These are phyloP conservation scores for Porcisia deanei DNA, from an alignment of 208 protist genomes.

Conservation along the genomic window DNA sequence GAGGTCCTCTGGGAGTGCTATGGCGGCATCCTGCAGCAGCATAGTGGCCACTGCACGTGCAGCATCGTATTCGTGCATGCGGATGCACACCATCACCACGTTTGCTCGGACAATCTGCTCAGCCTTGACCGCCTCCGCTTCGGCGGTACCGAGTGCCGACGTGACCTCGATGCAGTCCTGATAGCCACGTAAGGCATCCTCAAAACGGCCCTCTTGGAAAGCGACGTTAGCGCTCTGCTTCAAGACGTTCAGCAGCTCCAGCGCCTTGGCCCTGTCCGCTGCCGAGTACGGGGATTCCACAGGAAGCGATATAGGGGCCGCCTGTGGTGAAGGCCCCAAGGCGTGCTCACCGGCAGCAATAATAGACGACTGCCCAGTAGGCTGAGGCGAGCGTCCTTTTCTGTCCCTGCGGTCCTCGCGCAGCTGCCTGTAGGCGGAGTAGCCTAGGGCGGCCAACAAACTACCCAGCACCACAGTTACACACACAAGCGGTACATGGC, in stretches of 20 bases:
- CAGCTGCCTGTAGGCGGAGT: slow-evolving; percentile 14
- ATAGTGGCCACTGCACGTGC: slow-evolving; percentile 73
- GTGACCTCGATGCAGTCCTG: slow-evolving; percentile 76
- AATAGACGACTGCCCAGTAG: neutral
- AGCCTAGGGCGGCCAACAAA: slow-evolving; percentile 24
- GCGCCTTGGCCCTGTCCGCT: slow-evolving; percentile 32
- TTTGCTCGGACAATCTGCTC: slow-evolving; percentile 73
- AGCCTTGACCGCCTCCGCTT: slow-evolving; percentile 49
- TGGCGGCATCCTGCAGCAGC: slow-evolving; percentile 63
- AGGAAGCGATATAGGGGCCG: slow-evolving; percentile 5
- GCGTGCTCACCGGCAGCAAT: neutral
- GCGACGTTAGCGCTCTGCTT: slow-evolving; percentile 65
- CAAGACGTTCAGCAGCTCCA: slow-evolving; percentile 44
- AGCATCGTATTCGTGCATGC: slow-evolving; percentile 66
- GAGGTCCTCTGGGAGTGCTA: slow-evolving; percentile 36
- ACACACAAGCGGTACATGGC: neutral
- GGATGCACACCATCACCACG: slow-evolving; percentile 67
- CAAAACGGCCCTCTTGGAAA: slow-evolving; percentile 67
- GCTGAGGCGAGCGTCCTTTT: neutral
- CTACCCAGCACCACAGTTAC: slow-evolving; percentile 7
- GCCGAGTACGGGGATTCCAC: slow-evolving; percentile 24
- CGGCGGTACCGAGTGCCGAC: slow-evolving; percentile 40
- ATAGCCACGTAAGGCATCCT: slow-evolving; percentile 65
- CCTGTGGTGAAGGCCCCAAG: neutral
- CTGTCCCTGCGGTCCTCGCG: neutral